A percentile compares a stretch with the other conserved stretches of the same genome.
Conservation (phyloP, 2,329 filamentous ascomycete species). For the Fusarium circinatum region DNA sequence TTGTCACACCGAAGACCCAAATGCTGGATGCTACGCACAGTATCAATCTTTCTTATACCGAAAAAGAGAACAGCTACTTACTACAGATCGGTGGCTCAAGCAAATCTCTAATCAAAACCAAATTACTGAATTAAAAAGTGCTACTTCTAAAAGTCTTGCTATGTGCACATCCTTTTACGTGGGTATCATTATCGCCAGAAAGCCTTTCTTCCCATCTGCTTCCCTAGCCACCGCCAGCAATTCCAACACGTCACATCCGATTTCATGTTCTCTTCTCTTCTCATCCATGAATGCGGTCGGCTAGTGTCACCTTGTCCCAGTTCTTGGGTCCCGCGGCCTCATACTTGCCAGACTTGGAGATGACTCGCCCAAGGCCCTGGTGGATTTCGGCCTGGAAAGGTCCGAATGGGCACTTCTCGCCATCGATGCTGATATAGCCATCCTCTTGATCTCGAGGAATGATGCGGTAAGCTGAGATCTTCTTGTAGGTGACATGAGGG, state of each 20-base stretch:
- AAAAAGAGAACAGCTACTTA: not conserved
- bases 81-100: not conserved
- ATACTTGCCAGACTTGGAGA: slow-evolving; percentile 80
- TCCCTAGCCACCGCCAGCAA: not conserved
- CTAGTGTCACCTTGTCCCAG: slow-evolving; percentile 58
- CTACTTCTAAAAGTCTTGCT: not conserved
- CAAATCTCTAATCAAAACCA: not conserved
- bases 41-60: not conserved
- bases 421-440: slow-evolving; percentile 94
- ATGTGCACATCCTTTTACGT: slow-evolving; percentile 15
- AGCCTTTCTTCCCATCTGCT: not conserved
- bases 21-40: not conserved
- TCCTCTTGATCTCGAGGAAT: slow-evolving; percentile 75
- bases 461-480: slow-evolving; percentile 88
- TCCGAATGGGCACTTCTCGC: slow-evolving; percentile 86
- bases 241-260: not conserved
- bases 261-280: not conserved
- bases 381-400: slow-evolving; percentile 94
- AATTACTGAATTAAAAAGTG: not conserved
- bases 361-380: slow-evolving; percentile 81
- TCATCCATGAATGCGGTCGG: slow-evolving; percentile 45
- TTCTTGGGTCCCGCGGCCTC: slow-evolving; percentile 68
- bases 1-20: not conserved
- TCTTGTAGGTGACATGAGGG: slow-evolving; percentile 80
- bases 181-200: slow-evolving; percentile 41